These are phyloP conservation scores for Mitragyna speciosa DNA, from an alignment of 257 asterid species.

Conservation along the genomic window DNA sequence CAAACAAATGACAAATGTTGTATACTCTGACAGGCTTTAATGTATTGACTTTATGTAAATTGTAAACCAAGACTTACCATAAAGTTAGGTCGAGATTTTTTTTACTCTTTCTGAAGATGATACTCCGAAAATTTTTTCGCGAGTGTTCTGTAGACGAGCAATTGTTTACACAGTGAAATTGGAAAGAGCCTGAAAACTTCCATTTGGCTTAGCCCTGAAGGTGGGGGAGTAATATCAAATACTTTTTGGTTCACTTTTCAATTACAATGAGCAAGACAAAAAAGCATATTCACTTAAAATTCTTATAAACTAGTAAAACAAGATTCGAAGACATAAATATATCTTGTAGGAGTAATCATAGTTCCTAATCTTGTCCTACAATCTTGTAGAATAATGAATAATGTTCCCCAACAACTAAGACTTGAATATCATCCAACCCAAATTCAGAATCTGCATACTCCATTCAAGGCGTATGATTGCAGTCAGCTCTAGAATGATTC, in stretches of 20 bases:
- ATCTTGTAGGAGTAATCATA: not conserved
- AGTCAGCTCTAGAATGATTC: constrained; percentile 7
- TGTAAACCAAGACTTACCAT: not conserved
- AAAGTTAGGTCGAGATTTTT: not conserved
- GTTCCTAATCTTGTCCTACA: constrained; percentile 1
- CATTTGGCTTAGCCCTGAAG: not conserved
- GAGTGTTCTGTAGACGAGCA: not conserved
- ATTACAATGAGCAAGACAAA: not conserved
- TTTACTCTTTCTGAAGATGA: not conserved
- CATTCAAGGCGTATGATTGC: constrained; percentile 8
- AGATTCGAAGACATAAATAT: not conserved
- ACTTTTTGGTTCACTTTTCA: not conserved
- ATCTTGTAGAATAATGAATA: too few species aligned
- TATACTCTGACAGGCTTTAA: too few species aligned
- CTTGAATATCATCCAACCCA: not conserved
- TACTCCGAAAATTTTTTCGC: not conserved
- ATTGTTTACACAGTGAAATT: not conserved
- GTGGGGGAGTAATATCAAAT: not conserved
- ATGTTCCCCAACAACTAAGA: not conserved
- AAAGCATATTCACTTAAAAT: constrained; percentile 8
- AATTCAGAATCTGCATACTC: constrained; percentile 17
- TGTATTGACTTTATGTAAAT: too few species aligned
- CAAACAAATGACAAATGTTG: too few species aligned
- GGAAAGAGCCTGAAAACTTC: not conserved
- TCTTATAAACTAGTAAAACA: not conserved